Conservation (phyloP, 2,329 filamentous ascomycete genomes). For the Malbranchea zuffiana region DNA sequence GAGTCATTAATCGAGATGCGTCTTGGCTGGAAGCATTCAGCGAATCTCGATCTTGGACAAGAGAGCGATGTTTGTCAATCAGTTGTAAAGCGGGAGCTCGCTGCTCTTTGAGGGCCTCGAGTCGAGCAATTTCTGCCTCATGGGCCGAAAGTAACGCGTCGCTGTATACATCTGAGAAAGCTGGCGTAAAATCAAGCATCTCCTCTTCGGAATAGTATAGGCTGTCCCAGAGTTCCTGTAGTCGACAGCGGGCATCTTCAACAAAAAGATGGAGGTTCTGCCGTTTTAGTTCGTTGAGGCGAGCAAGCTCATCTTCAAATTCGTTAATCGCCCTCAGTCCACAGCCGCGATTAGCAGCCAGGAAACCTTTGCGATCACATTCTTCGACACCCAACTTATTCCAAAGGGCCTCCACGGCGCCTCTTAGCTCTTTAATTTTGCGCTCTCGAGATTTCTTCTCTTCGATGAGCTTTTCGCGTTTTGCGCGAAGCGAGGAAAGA, state of each 20-base stretch:
- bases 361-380: constrained; percentile 69
- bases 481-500: constrained; percentile 57
- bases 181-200: constrained; percentile 95
- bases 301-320: constrained; percentile 78
- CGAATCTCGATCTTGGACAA: constrained; percentile 78
- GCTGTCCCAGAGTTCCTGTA: constrained; percentile 91
- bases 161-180: constrained; percentile 93
- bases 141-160: constrained; percentile 91
- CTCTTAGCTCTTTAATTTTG: constrained; percentile 62
- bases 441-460: constrained; percentile 82
- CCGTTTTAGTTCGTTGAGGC: constrained; percentile 83
- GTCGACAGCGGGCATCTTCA: constrained; percentile 77
- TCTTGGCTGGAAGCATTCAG: constrained; percentile 87
- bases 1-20: constrained; percentile 81
- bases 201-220: constrained; percentile 95
- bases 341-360: constrained; percentile 79
- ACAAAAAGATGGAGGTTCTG: constrained; percentile 95
- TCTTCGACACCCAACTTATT: constrained; percentile 75
- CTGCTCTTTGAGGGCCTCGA: constrained; percentile 76
- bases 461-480: constrained; percentile 70
- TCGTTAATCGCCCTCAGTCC: constrained; percentile 89
- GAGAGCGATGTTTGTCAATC: constrained; percentile 69
- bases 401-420: constrained; percentile 78
- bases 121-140: constrained; percentile 73
- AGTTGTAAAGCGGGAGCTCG: constrained; percentile 72